A percentile compares a stretch with the other conserved stretches of the same genome.
These are phyloP conservation scores for Sporodiniella umbellata DNA, from an alignment of 371 early-diverging fungal species.

Conservation along the genomic window DNA sequence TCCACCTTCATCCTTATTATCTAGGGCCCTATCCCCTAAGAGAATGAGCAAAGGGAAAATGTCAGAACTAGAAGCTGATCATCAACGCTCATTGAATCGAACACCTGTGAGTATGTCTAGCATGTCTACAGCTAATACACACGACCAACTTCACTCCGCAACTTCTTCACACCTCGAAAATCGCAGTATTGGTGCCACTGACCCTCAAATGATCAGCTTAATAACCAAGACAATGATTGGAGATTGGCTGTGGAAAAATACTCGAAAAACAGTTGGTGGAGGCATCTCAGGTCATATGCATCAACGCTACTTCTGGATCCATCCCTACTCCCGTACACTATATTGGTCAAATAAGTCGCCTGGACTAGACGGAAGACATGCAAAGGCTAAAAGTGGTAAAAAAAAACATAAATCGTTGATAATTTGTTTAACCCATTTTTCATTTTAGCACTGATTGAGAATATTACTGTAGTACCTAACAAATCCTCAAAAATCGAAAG, in stretches of 20 bases:
- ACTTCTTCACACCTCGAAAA: constrained; percentile 13
- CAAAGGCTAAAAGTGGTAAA: constrained; percentile 56
- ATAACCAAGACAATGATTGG: constrained; percentile 81
- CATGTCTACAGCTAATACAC: constrained; percentile 22
- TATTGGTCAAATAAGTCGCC: constrained; percentile 71
- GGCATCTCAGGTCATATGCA: constrained; percentile 60
- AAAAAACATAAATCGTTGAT: not conserved
- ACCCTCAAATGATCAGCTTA: constrained; percentile 37
- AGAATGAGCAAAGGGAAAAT: constrained; percentile 13
- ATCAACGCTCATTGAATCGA: constrained; percentile 1
- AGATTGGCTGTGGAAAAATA: constrained; percentile 69
- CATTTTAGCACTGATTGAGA: constrained; percentile 51
- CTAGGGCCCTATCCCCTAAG: constrained; percentile 14
- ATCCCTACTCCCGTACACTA: constrained; percentile 69
- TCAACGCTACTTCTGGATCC: constrained; percentile 73
- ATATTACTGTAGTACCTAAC: constrained; percentile 46
- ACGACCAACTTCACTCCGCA: constrained; percentile 18
- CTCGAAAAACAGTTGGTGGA: constrained; percentile 47
- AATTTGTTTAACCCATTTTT: not conserved
- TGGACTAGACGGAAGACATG: constrained; percentile 68
- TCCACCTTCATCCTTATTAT: constrained; percentile 25
- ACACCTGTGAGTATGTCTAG: constrained; percentile 19
- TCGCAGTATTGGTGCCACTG: constrained; percentile 10
- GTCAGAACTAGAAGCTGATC: not conserved
- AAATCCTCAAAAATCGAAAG: constrained; percentile 26